phyloP scores from a whole-genome alignment of 2,329 filamentous ascomycete species.

The Metarhizium brunneum region DNA sequence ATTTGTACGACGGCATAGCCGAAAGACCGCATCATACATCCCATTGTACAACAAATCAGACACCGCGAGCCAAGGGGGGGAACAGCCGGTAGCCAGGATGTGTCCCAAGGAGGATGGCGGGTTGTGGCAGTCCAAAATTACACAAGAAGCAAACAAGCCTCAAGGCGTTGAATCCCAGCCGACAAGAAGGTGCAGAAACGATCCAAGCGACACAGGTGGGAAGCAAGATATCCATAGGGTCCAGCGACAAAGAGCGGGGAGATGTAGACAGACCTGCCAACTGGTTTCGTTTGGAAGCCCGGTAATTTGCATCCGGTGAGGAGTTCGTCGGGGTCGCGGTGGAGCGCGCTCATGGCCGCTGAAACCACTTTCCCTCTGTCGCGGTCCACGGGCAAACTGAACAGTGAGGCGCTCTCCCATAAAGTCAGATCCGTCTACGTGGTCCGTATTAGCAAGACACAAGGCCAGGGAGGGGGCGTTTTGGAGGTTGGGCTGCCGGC shows the following conservation, averaged over 20 bases:
- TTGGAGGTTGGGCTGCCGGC: neutral
- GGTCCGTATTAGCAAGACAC: constrained; percentile 13
- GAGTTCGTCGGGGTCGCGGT: constrained; percentile 81
- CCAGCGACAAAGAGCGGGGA: constrained; percentile 48
- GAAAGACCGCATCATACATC: constrained; percentile 26
- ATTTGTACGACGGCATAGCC: constrained; percentile 16
- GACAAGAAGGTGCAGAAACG: constrained; percentile 16
- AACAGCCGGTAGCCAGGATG: constrained; percentile 1
- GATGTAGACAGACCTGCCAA: constrained; percentile 93
- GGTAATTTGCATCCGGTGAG: constrained; percentile 94
- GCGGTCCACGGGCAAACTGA: constrained; percentile 89
- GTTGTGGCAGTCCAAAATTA: constrained; percentile 17
- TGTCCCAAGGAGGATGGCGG: constrained; percentile 4
- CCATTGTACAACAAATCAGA: constrained; percentile 1
- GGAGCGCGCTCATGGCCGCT: constrained; percentile 46
- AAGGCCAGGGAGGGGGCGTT: neutral
- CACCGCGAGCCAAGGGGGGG: constrained; percentile 7
- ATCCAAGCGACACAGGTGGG: constrained; percentile 21
- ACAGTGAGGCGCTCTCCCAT: constrained; percentile 97
- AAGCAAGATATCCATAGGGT: constrained; percentile 26
- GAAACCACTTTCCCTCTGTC: constrained; percentile 41
- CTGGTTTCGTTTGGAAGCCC: constrained; percentile 97
- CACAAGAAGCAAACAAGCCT: constrained; percentile 5
- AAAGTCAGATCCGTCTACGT: constrained; percentile 88
- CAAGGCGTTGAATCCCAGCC: constrained; percentile 11